These are phyloP conservation scores for Pseudisothecium myosuroides DNA, from an alignment of 225 moss, liverwort and hornwort species.

Conservation along the genomic window DNA sequence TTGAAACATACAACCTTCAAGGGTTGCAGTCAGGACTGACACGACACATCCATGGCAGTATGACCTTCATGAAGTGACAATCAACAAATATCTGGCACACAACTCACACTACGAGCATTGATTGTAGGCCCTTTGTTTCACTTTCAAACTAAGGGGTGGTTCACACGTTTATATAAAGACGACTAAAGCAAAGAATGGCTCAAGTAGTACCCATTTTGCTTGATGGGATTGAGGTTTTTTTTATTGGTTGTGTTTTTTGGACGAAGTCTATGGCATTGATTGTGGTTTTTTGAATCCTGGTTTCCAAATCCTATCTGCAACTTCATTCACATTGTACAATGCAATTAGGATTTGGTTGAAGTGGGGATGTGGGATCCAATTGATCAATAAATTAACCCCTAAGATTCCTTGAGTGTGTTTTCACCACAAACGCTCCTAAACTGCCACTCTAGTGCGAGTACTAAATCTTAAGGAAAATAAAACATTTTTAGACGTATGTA, in stretches of 20 bases:
- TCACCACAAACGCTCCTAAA: too few species aligned
- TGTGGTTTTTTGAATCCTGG: fast-evolving
- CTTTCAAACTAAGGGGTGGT: too few species aligned
- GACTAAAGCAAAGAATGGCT: background rate
- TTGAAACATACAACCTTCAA: too few species aligned
- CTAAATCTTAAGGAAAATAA: too few species aligned
- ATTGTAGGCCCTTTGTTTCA: background rate
- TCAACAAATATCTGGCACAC: background rate
- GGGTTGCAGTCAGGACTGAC: too few species aligned
- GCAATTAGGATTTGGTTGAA: background rate
- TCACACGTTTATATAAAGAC: background rate
- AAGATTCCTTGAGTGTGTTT: too few species aligned
- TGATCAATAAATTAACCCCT: background rate
- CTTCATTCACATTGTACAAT: fast-evolving
- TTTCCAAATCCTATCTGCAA: background rate
- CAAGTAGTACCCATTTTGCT: background rate
- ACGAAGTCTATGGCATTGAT: fast-evolving
- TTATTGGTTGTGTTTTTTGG: background rate
- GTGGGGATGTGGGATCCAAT: fast-evolving
- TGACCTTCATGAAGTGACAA: background rate
- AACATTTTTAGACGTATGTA: too few species aligned
- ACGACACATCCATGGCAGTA: too few species aligned
- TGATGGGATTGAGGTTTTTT: fast-evolving
- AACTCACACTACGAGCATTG: background rate
- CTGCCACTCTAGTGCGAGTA: too few species aligned